Evolutionary conservation across 257 asterid genomes (phyloP).

Genomic region (Paraleonurus japonicus): DNA sequence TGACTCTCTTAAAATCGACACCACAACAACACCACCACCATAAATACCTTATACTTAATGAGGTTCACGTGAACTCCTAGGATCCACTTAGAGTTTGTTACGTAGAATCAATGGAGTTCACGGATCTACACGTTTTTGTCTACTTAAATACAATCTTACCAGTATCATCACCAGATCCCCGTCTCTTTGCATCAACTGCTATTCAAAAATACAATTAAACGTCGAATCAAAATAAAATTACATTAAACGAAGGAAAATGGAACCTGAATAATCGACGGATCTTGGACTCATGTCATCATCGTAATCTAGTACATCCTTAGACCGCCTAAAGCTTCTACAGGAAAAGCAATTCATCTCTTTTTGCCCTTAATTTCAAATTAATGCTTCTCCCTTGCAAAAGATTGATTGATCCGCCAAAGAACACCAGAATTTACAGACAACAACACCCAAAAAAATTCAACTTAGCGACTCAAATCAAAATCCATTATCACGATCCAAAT

Average conservation of each 20-base stretch:
- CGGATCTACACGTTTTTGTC: too few species aligned
- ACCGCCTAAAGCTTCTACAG: constrained; percentile 37
- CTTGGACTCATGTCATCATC: constrained; percentile 38
- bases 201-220: neutral
- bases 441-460: neutral
- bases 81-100: too few species aligned
- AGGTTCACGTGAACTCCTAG: too few species aligned
- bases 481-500: constrained; percentile 21
- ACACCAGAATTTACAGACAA: constrained; percentile 24
- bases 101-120: too few species aligned
- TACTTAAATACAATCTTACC: constrained; percentile 24
- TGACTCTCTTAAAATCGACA: constrained; percentile 26
- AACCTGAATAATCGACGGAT: constrained; percentile 51
- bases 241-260: neutral
- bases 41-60: neutral
- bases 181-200: constrained; percentile 31
- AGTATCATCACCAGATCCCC: constrained; percentile 9
- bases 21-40: neutral
- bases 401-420: constrained; percentile 13
- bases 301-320: constrained; percentile 35
- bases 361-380: neutral
- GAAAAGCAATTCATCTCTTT: constrained; percentile 52
- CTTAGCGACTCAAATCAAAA: constrained; percentile 26
- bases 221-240: neutral
- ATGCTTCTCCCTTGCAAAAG: neutral